Percentiles rank a stretch among this genome's conserved stretches.
These are phyloP conservation scores for Heteromeles arbutifolia DNA, from an alignment of 306 rosid species.

Conservation along the genomic window DNA sequence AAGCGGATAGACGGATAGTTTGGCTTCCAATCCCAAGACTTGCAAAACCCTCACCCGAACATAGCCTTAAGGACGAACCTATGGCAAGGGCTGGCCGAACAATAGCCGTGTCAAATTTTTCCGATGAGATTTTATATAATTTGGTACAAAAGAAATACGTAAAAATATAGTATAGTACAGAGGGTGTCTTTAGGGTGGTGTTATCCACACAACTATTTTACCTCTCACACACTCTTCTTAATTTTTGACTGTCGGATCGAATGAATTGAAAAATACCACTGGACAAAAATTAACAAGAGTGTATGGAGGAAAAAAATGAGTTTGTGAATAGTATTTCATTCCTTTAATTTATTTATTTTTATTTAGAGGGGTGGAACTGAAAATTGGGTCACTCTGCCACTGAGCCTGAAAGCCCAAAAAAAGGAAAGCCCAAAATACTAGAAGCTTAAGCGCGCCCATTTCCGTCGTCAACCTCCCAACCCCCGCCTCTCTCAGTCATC, in stretches of 20 bases:
- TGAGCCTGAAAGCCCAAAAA: background rate
- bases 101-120: background rate
- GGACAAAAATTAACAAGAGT: too few species aligned
- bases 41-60: too few species aligned
- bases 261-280: too few species aligned
- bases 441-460: background rate
- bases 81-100: background rate
- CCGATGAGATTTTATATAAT: too few species aligned
- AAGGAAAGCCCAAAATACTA: background rate
- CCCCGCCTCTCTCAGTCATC: background rate
- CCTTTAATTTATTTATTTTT: too few species aligned
- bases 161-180: too few species aligned
- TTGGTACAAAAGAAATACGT: background rate
- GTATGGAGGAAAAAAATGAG: too few species aligned
- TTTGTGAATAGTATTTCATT: too few species aligned
- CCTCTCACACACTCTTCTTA: fast-evolving
- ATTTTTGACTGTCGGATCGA: fast-evolving
- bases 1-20: too few species aligned
- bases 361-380: background rate
- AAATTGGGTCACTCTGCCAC: background rate
- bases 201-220: too few species aligned
- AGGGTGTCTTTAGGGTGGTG: background rate
- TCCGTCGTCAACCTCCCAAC: conserved; percentile 9
- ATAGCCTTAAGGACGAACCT: too few species aligned
- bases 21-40: too few species aligned